Evolutionary conservation across 108 stramenopile genomes (phyloP), one percentile per base, ranked within the genome.

Genomic region (Cyclotella baltica): DNA sequence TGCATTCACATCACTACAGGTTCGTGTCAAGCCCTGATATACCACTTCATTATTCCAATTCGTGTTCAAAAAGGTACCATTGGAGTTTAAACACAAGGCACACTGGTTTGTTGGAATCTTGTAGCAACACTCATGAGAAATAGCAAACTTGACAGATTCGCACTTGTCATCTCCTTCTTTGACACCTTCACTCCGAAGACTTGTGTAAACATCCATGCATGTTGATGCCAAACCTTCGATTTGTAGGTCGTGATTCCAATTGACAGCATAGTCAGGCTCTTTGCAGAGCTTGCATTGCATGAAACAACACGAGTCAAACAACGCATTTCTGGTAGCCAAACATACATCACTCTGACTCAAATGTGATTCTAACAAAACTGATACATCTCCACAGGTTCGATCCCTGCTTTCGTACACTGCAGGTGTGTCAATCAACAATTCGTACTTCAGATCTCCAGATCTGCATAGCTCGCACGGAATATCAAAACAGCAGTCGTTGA

Each of bases 1-100:
- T 35, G 81, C 81, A 67, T 72, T 83, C 35, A 83, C 71, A 62
- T 83, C 81, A 30, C 81, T 71, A 33, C 81, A 83, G n/a, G 81
- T 83, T 23, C 70, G 29, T 9, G 30, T 31, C 27, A 52, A 38
- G 40, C 75, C 75, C 71, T 67, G 75, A 61, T 83, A 83, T 5
- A 36, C 25, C 38, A 83, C 81, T 67, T 83, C 75, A 16, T 37
- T 59, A 59, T 83, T 83, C 81, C 81, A 83, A 40, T 83, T 83
- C 1, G 81, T 83, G 43, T 83, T 83, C 59, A 83, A 55, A 62
- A 59, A 83, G n/a, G 81, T 83, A 35, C 81, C 81, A 56, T 83
- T 76, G 53, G 55, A 71, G 33, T 53, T 57, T 64, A 72, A 71
- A 34, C 81, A 83, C 36, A 83, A 29, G 1, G 75, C 75, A 43